Evolutionary conservation across 768 basidiomycete genomes (phyloP).

Genomic region (Paxillus involutus): DNA sequence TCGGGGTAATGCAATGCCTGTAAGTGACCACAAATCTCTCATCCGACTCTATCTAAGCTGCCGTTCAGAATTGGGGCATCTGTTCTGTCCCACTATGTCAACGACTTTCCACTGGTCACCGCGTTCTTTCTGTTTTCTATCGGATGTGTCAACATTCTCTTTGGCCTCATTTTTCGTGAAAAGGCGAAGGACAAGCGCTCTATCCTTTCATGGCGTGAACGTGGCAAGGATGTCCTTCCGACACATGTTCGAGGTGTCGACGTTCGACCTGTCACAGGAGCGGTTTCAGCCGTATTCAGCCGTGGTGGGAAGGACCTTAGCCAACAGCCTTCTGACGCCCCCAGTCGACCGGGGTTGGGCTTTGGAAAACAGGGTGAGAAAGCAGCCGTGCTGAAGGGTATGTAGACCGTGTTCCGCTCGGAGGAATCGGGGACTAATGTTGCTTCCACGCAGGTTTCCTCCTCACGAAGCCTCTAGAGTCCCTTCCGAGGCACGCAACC

Average conservation of each 20-base stretch:
- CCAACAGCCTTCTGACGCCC: conserved; percentile 14
- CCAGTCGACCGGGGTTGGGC: conserved; percentile 53
- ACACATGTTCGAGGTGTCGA: conserved; percentile 30
- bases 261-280: conserved; percentile 13
- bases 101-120: conserved; percentile 82
- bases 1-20: conserved; percentile 88
- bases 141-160: conserved; percentile 79
- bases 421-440: neutral
- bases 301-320: conserved; percentile 10
- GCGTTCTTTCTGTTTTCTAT: conserved; percentile 84
- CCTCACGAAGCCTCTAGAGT: conserved; percentile 57
- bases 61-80: conserved; percentile 58
- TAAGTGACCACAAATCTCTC: conserved; percentile 35
- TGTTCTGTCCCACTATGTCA: conserved; percentile 75
- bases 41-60: neutral
- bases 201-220: conserved; percentile 64
- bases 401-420: conserved; percentile 10
- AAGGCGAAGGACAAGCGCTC: conserved; percentile 64
- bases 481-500: conserved; percentile 47
- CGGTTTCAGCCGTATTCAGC: conserved; percentile 12
- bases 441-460: conserved; percentile 44
- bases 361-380: conserved; percentile 85
- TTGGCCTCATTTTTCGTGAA: conserved; percentile 79
- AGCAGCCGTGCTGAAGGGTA: conserved; percentile 65
- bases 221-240: conserved; percentile 57